Conservation (phyloP, 192 early-diverging fungal species). For the Linderina pennispora region DNA sequence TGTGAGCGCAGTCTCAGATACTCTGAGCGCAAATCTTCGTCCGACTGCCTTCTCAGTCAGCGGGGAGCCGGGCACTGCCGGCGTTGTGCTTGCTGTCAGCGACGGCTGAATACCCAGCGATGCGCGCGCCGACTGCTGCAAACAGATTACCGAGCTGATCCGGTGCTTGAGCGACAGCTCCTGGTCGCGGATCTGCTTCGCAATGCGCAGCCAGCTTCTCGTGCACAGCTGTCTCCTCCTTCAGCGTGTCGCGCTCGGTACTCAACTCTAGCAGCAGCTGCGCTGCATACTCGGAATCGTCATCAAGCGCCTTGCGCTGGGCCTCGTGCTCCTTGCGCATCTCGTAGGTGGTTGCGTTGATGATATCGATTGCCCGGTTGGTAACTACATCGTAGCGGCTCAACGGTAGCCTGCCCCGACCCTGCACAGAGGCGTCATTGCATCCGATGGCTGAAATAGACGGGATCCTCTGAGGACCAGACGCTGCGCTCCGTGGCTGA, state of each 20-base stretch:
- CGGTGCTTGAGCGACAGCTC: constrained; percentile 10
- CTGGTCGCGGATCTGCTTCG: constrained; percentile 1
- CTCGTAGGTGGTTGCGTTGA: constrained; percentile 10
- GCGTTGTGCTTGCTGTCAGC: neutral
- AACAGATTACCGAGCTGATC: constrained; percentile 17
- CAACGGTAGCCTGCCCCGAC: neutral
- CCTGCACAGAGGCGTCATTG: neutral
- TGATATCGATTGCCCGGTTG: constrained; percentile 5
- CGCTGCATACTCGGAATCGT: constrained; percentile 33
- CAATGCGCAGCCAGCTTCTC: constrained; percentile 2
- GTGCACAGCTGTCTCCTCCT: constrained; percentile 1
- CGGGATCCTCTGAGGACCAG: neutral
- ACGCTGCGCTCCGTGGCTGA: neutral
- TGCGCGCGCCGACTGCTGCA: constrained; percentile 23
- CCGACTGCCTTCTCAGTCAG: too few relatives aligned
- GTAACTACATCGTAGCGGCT: constrained; percentile 17
- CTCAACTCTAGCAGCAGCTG: constrained; percentile 37
- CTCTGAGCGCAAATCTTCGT: constrained; percentile 18
- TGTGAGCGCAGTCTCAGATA: constrained; percentile 12
- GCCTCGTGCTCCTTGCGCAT: constrained; percentile 20
- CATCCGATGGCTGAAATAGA: too few relatives aligned
- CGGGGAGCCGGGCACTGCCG: too few relatives aligned
- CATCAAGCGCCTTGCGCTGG: constrained; percentile 11
- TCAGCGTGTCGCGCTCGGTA: constrained; percentile 20
- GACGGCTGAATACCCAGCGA: constrained; percentile 2